Evolutionary conservation across 179 eudicot species (phyloP), one percentile per base, ranked within the genome.

Genomic region (Beta corolliflora): DNA sequence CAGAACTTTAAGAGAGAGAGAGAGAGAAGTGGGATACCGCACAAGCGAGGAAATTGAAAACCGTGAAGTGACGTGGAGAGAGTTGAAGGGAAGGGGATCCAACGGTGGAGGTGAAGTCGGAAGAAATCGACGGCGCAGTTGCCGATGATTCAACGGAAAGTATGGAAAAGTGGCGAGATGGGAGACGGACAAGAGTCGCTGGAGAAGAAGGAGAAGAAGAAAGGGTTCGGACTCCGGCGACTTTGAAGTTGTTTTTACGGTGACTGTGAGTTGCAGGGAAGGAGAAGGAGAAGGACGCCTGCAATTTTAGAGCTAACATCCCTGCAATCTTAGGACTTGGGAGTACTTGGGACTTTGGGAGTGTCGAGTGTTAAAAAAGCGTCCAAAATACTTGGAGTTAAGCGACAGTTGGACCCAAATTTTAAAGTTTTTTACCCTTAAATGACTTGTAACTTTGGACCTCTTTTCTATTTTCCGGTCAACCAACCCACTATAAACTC

Each of bases 31-130:
- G 59, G 53, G 31, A 65, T 92, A 93, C 97, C 73, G 86, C 88
- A 75, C 93, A 93, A 36, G 97, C 92, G 80, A 87, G 81, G 79
- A 88, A 72, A 79, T 87, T 87, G 80, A 93, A 89, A 60, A 87
- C n/a, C 68, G 83, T 79, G 75, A 90, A 54, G 70, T 93, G 93
- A 66, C 92, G 89, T 52, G 85, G 97, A 84, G 90, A 81, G 87
- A 84, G 73, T 8, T 88, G 89, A 80, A 84, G 41, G 15, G 86
- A 54, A 25, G 91, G 85, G 23, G 88, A 81, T 80, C 90, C 93
- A 68, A 93, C 85, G 77, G 91, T 75, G 61, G 97, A 80, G 64
- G 87, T 87, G 77, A 87, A 81, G 2, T 83, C 81, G 74, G 90
- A 80, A 45, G 91, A 80, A 81, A 74, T 73, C 54, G 90, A 87